phyloP scores from a whole-genome alignment of 2,329 filamentous ascomycete genomes.

The Cephalotrichum gorgonifer region DNA sequence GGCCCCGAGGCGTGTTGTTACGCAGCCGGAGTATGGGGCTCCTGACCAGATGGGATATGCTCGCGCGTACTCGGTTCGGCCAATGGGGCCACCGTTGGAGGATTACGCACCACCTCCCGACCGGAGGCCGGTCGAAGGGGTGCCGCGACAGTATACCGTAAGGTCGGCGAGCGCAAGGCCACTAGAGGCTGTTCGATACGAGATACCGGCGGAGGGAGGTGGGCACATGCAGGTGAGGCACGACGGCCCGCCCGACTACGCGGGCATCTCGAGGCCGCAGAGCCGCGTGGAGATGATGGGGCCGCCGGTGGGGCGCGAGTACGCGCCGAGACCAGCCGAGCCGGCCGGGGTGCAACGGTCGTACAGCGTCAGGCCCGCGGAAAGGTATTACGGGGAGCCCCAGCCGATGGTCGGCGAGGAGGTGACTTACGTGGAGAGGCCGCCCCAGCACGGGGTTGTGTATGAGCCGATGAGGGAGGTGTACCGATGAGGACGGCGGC shows the following conservation, averaged over 20 bases:
- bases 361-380: constrained; percentile 31
- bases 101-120: constrained; percentile 39
- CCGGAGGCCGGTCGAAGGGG: constrained; percentile 31
- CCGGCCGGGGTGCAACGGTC: constrained; percentile 19
- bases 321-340: background rate
- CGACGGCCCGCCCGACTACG: constrained; percentile 13
- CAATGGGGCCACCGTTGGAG: constrained; percentile 25
- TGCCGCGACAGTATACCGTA: constrained; percentile 40
- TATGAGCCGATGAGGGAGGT: constrained; percentile 31
- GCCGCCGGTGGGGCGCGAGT: constrained; percentile 2
- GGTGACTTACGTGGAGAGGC: constrained; percentile 32
- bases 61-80: constrained; percentile 29
- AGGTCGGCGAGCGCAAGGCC: constrained; percentile 51
- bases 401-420: constrained; percentile 17
- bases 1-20: constrained; percentile 46
- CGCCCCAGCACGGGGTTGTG: constrained; percentile 30
- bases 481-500: constrained; percentile 17
- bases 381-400: constrained; percentile 31
- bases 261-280: background rate
- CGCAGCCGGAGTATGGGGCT: constrained; percentile 45
- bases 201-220: constrained; percentile 26
- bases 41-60: constrained; percentile 20
- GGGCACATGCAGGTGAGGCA: constrained; percentile 33
- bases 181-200: constrained; percentile 30
- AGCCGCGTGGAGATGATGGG: constrained; percentile 2